These are phyloP conservation scores for Phyllosticta citribraziliensis DNA, from an alignment of 2,329 filamentous ascomycete genomes.

Conservation along the genomic window DNA sequence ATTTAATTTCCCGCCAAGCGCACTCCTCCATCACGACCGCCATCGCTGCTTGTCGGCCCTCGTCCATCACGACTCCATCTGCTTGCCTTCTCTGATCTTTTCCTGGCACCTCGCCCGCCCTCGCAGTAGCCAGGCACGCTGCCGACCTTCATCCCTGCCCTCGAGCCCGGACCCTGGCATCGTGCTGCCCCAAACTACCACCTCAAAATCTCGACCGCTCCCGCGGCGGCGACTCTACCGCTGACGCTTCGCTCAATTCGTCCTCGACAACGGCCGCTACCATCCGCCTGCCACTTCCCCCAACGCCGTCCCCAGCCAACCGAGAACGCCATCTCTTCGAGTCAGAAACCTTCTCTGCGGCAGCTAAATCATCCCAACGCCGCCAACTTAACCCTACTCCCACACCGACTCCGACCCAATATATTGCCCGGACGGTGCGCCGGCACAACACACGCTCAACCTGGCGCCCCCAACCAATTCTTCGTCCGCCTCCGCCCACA, in stretches of 20 bases:
- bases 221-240: background rate
- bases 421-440: background rate
- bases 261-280: background rate
- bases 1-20: background rate
- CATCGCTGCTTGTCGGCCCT: background rate
- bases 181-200: background rate
- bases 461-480: conserved; percentile 30
- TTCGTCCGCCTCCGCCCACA: conserved; percentile 28
- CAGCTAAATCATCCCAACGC: background rate
- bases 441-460: conserved; percentile 17
- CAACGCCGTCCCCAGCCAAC: background rate
- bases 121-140: background rate
- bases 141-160: background rate
- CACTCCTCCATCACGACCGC: background rate
- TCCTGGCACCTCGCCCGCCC: background rate
- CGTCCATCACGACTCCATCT: background rate
- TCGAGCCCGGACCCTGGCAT: background rate
- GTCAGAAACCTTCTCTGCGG: background rate
- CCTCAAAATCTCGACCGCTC: background rate
- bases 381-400: conserved; percentile 4
- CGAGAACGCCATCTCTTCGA: background rate
- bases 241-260: background rate
- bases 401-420: conserved; percentile 1
- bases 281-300: background rate
- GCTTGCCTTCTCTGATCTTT: background rate